Base-by-base conservation (phyloP, 2,329 filamentous ascomycete species). In the Diplodia sapinea region DNA sequence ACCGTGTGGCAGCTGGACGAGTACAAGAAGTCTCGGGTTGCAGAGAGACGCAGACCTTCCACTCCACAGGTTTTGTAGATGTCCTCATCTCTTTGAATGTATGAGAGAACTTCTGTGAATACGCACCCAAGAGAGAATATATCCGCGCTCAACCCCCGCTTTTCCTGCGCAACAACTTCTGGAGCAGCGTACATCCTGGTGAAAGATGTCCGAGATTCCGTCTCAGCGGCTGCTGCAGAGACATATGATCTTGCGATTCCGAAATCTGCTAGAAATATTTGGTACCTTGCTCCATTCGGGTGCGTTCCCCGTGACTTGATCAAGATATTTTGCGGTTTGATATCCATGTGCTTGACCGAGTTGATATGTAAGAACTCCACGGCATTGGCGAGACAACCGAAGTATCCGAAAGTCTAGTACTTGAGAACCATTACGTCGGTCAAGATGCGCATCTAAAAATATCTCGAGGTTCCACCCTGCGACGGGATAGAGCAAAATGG, bases 381-480 rank as follows among this genome's bases (percentile, higher is more conserved):
- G 13, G 76, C 76, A 4, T 74, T 77, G 2, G 73, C 70, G 5
- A 79, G 74, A 66, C 77, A 79, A 59, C 76, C 76, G 50, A 76
- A 75, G 75, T 78, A 69, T 17, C 23, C 54, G 76, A 51, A 26
- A 15, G 15, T 6, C 11, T 73, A 70, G 47, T 69, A 31, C 1
- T 2, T n/a, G 12, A 2, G 23, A 7, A 3, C 26, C 49, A 1
- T 12, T 0, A 11, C n/a, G 2, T 23, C 0, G 20, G n/a, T 20
- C 5, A 23, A n/a, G 49, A 1, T 11, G 5, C 3, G 12, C 4
- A 6, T 26, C 31, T 6, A 79, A 72, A 75, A 76, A 79, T 40
- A 73, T 68, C 11, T 72, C 70, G 20, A 79, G 73, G n/a, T 75
- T 78, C n/a, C 74, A 78, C 17, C 78, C 77, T 1, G 77, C 76